Base-by-base conservation (phyloP, 2,329 filamentous ascomycete species). In the Cladosporium sp. region DNA sequence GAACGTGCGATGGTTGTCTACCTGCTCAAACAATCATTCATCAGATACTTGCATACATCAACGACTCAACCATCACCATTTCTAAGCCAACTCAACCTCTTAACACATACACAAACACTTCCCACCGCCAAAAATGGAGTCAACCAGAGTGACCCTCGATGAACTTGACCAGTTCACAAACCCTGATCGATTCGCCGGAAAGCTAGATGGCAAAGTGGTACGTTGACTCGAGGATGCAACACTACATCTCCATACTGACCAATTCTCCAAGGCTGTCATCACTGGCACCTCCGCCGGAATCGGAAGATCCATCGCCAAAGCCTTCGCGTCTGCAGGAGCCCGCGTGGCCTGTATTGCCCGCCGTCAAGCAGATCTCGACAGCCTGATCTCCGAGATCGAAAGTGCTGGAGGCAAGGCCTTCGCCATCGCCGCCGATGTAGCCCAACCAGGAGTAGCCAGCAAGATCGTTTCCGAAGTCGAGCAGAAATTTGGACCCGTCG, bases 241-340 rank as follows among this genome's bases (percentile, higher is more conserved):
- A 37, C 17, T n/a, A 36, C 9, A n/a, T 37, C 11, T 19, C 28
- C 3, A 42, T 40, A n/a, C 28, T 60, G 25, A 52, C 42, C 15
- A 9, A 20, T 25, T 19, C 12, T 5, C 15, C 11, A 51, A 63
- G 56, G 60, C 65, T 25, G 63, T 68, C 20, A 58, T 70, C 11
- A 69, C 67, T 4, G 68, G 68, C 42, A 64, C 64, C 30, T 67
- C 65, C 12, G 59, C 62, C 12, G 64, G 65, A 17, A 59, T 65
- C 15, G 65, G 65, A 20, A 58, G 59, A 14, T 54, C 58, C 28
- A 61, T 61, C 22, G 60, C 62, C 38, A 59, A 58, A 36, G 61
- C 61, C 11, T 66, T 63, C 54, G 62, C 63, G 2, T 50, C 52
- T 9, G 62, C 64, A 19, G 65, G 65, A 36, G 62, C 64, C 5